phyloP scores from a whole-genome alignment of 78 protist genomes.

The Planoprotostelium fungivorum region DNA sequence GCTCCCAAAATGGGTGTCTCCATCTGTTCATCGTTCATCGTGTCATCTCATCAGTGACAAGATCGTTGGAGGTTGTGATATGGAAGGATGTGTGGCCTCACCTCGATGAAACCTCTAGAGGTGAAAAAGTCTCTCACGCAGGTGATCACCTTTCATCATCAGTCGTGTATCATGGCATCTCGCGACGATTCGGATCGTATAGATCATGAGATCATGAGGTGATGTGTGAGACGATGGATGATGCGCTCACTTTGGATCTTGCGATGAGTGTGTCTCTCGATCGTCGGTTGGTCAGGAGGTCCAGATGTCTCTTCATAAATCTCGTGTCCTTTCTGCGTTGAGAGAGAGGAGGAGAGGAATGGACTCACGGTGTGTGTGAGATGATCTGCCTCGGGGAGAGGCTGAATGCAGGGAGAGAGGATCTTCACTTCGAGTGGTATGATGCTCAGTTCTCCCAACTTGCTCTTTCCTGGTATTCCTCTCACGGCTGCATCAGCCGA shows the following conservation, averaged over 20 bases:
- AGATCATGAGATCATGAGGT: no score
- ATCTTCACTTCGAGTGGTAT: conserved; percentile 71
- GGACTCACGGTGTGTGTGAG: conserved; percentile 64
- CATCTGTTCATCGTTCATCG: conserved; percentile 72
- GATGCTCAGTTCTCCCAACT: conserved; percentile 94
- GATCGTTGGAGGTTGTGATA: background rate
- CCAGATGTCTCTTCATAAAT: conserved; percentile 93
- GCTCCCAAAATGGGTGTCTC: conserved; percentile 96
- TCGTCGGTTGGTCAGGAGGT: conserved; percentile 84
- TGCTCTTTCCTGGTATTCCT: conserved; percentile 69
- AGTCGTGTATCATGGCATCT: no score
- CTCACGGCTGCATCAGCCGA: background rate
- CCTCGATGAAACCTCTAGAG: conserved; percentile 50
- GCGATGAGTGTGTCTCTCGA: conserved; percentile 51
- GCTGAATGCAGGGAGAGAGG: conserved; percentile 94
- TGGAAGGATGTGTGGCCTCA: background rate
- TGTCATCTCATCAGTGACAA: conserved; percentile 36
- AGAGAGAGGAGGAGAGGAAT: conserved; percentile 82
- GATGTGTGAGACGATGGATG: conserved; percentile 25
- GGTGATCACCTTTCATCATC: conserved; percentile 5
- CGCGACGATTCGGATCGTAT: no score
- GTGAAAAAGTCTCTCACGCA: conserved; percentile 65
- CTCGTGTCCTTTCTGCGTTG: conserved; percentile 58
- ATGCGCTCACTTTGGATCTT: conserved; percentile 47
- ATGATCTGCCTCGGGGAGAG: conserved; percentile 73